Base-by-base conservation (phyloP, 148 eudicot genomes). In the Persicaria maculosa region DNA sequence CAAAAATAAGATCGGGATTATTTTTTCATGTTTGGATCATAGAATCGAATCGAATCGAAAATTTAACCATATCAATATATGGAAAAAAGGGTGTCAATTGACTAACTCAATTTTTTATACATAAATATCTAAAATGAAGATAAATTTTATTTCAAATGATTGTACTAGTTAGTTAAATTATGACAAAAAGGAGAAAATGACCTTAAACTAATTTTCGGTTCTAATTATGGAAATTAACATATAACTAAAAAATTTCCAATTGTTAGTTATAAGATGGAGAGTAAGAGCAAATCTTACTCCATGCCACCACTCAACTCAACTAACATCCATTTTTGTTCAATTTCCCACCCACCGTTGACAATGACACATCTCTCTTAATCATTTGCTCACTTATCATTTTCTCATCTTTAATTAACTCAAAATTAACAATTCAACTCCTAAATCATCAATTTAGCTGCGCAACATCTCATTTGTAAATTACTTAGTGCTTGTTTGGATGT, bases 261-360 rank as follows among this genome's bases (percentile, higher is more conserved):
- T 31, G 14, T 64, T 40, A 22, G 67, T 14, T 40, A 64, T 4
- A 9, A 62, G 68, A 11, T 31, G 0, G 47, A 36, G 45, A 14
- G 45, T 43, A 65, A 65, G 44, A 62, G 5, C 14, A 31, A 31
- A 65, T 14, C 12, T 43, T 6, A 65, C 17, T 40, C 70, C 2
- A 31, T 31, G 40, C 40, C 47, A 43, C 46, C 64, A 58, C 9
- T 36, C 46, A 36, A 40, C 17, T 40, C 47, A 65, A 65, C 47
- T 4, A 65, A 25, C 46, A 65, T 36, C 46, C 46, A 65, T 5
- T 45, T 43, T 43, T 65, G 45, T 12, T 22, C 19, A 61, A 8
- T 25, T 61, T 61, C 43, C 67, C 68, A 62, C 31, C 68, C 44
- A 31, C 44, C 68, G 7, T 31, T 61, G 68, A 61, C 68, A 31